A percentile compares a stretch with the other conserved stretches of the same genome.
Conservation (phyloP, 495 filamentous ascomycete genomes). For the Xylaria intraflava region DNA sequence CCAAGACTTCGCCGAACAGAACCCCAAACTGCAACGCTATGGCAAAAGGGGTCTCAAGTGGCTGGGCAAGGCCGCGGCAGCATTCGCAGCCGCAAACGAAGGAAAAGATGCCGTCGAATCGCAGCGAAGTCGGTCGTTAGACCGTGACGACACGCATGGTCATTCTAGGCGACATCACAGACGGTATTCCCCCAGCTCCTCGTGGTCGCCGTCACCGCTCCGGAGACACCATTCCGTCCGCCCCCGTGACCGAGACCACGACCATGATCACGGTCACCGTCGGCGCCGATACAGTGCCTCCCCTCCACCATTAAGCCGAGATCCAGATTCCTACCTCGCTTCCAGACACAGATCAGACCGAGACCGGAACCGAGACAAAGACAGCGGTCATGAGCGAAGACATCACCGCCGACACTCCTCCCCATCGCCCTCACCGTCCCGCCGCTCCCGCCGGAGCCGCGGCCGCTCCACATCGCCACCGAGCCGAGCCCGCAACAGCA, state of each 20-base stretch:
- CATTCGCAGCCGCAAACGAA: constrained; percentile 20
- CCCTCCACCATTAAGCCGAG: constrained; percentile 3
- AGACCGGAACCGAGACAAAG: not conserved
- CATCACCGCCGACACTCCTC: constrained; percentile 16
- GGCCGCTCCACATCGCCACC: constrained; percentile 8
- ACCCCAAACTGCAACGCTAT: constrained; percentile 18
- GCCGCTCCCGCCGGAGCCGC: constrained; percentile 3
- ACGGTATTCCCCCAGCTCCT: constrained; percentile 18
- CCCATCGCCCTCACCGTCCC: constrained; percentile 13
- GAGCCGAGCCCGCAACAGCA: not conserved
- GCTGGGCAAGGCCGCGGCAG: constrained; percentile 23
- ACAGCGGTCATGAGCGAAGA: constrained; percentile 13
- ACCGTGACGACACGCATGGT: constrained; percentile 11
- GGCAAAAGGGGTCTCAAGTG: constrained; percentile 22
- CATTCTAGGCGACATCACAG: constrained; percentile 15
- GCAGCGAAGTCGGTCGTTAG: constrained; percentile 12
- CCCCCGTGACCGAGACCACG: constrained; percentile 17
- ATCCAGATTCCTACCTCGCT: constrained; percentile 3
- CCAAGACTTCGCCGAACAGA: constrained; percentile 6
- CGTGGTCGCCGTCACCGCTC: constrained; percentile 21
- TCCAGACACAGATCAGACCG: constrained; percentile 8
- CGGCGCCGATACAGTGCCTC: constrained; percentile 9
- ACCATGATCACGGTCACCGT: constrained; percentile 13
- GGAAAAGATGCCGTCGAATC: constrained; percentile 10
- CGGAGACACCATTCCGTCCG: constrained; percentile 16